Base-by-base conservation (phyloP, 1,139 yeast species). In the Komagataea norvegica region DNA sequence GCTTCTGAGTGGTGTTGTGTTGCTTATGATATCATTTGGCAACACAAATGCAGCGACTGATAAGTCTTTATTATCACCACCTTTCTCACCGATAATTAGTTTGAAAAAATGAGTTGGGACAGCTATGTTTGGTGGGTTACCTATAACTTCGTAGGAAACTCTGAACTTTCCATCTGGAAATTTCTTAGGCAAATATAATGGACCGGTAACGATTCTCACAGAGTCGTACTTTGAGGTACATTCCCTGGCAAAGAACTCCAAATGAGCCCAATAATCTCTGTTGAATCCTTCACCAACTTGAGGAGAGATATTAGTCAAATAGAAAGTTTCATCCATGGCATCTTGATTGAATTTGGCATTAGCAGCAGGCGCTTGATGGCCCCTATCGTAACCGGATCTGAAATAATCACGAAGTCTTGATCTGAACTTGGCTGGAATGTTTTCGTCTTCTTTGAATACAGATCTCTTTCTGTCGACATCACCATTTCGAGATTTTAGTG, bases 291-390 rank as follows among this genome's bases (percentile, higher is more conserved):
- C 95, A 6, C 98, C 98, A 2, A 91, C 95, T 60, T 91, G 99
- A 1, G 99, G 99, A 9, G 95, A 77, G 71, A 91, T 91, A 59
- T 91, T 91, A 16, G 95, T 79, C 52, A 93, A 67, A 48, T 69
- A 77, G 53, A 91, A 91, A 0, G 98, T 93, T 60, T 89, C 95
- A 59, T 91, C 82, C 96, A 93, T 89, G 10, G 97, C 97, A 17
- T 61, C 54, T 60, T 91, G 98, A 25, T 78, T 76, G 62, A 75
- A 91, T 58, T 87, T 88, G 26, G 97, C 96, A 60, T 91, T 86
- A 1, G 98, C 98, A 5, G 98, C 98, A 2, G 99, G 97, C 0
- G 96, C 96, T 55, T 85, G 86, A 60, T 91, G 99, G 3, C 99
- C 99, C 48, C 98, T 68, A 58, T 91, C 99, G 61, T 86, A 91